Base-by-base conservation (phyloP, 2,329 filamentous ascomycete genomes). In the Monosporascus cannonballus region DNA sequence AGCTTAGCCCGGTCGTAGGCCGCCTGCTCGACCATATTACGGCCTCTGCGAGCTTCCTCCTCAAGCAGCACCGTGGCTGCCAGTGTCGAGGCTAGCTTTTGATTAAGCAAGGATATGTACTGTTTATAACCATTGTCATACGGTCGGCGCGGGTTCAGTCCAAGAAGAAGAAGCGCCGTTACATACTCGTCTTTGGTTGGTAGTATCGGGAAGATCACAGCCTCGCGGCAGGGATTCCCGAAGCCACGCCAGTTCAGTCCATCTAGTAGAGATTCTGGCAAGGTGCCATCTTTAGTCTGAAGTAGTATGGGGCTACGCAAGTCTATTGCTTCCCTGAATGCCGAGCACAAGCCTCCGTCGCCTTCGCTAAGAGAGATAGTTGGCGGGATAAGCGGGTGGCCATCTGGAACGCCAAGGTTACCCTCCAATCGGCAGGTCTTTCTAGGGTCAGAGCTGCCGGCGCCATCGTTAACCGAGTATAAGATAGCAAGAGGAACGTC, bases 51-150 rank as follows among this genome's bases (percentile, higher is more conserved):
- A 24, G 87, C 82, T 64, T 89, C 86, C 64, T 89, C 85, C 64
- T 88, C 84, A 46, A 89, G 80, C 1, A 89, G 70, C 0, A 89
- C 82, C 0, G 87, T 85, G 0, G 85, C 88, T 6, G 86, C 86
- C 48, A 89, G 71, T 0, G 84, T 86, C 2, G 84, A 87, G 1
- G 81, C 83, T 6, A 89, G 70, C 63, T 75, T 88, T 55, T 78
- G 74, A 41, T 68, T 73, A 36, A 80, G 63, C 4, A 79, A 65
- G 15, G 74, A 81, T 18, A 89, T 76, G 59, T 87, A 90, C 8
- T 87, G 76, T 42, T 77, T 79, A 61, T 90, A 90, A 56, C 89
- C 85, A 54, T 86, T 84, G 61, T 90, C 87, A 56, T 87, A 90
- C 0, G 86, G 86, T 42, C 85, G 74, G 44, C 86, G 74, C 6